These are phyloP conservation scores for Hirsutella minnesotensis DNA, from an alignment of 2,329 filamentous ascomycete species.

Conservation along the genomic window DNA sequence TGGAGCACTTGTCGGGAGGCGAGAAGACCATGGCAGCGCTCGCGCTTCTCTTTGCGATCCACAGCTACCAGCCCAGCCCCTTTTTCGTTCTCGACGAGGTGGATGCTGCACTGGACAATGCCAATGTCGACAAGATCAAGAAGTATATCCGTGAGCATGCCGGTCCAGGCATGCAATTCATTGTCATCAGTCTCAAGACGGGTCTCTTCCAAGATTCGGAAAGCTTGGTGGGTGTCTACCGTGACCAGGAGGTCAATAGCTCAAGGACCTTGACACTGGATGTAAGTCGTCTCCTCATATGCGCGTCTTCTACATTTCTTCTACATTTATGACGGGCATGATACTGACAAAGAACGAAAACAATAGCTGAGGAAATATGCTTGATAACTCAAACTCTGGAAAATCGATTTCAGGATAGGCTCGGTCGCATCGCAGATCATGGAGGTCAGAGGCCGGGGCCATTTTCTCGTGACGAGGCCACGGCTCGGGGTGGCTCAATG, in stretches of 20 bases:
- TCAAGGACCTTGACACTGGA: slow-evolving; percentile 86
- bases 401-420: no score
- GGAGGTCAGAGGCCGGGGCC: no score
- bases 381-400: no score
- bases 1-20: slow-evolving; percentile 94
- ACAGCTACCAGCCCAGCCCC: slow-evolving; percentile 87
- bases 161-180: slow-evolving; percentile 96
- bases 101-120: slow-evolving; percentile 94
- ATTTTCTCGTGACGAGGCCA: no score
- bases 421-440: no score
- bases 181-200: slow-evolving; percentile 93
- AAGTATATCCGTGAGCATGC: slow-evolving; percentile 93
- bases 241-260: slow-evolving; percentile 88
- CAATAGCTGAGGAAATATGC: no score
- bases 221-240: slow-evolving; percentile 87
- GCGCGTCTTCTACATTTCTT: no score
- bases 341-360: no score
- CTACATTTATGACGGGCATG: no score
- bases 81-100: slow-evolving; percentile 99
- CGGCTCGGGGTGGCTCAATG: no score
- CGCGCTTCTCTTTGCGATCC: slow-evolving; percentile 91
- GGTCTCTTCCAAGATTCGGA: slow-evolving; percentile 94
- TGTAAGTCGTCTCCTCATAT: slow-evolving; percentile 55
- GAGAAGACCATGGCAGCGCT: slow-evolving; percentile 98
- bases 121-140: slow-evolving; percentile 90